These are phyloP conservation scores for Lactarius evosmus DNA, from an alignment of 768 basidiomycete species.

Conservation along the genomic window DNA sequence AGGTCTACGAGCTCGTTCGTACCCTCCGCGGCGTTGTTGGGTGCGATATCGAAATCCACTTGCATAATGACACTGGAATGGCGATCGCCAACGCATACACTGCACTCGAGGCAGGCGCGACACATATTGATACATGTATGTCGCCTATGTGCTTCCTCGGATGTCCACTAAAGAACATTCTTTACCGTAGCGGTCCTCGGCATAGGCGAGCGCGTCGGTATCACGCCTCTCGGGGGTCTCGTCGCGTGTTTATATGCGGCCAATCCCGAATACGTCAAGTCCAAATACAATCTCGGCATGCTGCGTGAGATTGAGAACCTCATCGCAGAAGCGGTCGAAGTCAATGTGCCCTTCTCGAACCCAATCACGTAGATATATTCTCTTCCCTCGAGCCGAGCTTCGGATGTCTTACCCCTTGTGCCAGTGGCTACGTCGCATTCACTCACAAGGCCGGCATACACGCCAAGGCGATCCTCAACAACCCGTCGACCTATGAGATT, in stretches of 20 bases:
- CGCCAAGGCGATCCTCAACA: constrained; percentile 99
- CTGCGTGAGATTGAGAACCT: constrained; percentile 98
- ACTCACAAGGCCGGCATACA: constrained; percentile 99
- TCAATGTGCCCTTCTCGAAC: constrained; percentile 97
- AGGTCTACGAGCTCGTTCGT: constrained; percentile 97
- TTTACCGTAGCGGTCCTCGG: constrained; percentile 76
- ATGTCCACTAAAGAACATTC: constrained; percentile 14
- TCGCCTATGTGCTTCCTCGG: constrained; percentile 12
- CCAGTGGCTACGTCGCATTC: constrained; percentile 97
- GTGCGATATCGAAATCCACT: constrained; percentile 97
- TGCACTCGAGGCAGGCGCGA: constrained; percentile 97
- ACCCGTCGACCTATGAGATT: constrained; percentile 98
- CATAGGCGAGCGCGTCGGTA: constrained; percentile 98
- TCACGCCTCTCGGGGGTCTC: constrained; percentile 95
- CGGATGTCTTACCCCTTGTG: background rate
- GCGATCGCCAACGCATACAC: constrained; percentile 99
- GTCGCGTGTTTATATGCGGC: constrained; percentile 96
- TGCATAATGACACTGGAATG: constrained; percentile 99
- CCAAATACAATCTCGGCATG: constrained; percentile 98
- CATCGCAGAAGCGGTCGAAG: constrained; percentile 97
- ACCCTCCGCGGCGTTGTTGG: constrained; percentile 94
- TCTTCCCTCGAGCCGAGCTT: background rate
- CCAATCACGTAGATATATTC: constrained; percentile 70
- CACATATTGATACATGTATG: constrained; percentile 96
- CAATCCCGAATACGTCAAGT: constrained; percentile 98